Base-by-base conservation (phyloP, 495 filamentous ascomycete genomes). In the Parathielavia appendiculata region DNA sequence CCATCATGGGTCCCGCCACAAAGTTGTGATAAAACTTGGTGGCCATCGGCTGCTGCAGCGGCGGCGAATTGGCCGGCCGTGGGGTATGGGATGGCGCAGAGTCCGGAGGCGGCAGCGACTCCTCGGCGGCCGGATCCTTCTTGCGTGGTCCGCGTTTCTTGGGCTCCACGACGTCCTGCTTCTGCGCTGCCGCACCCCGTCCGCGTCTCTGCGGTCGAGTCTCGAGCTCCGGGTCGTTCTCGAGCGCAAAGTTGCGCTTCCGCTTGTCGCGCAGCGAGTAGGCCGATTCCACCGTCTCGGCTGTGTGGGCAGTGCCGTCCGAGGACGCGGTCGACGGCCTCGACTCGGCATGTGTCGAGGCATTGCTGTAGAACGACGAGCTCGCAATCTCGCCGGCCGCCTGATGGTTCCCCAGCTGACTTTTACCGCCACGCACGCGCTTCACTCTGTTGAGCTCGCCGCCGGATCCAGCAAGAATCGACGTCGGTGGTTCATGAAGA, bases 201-300 rank as follows among this genome's bases (percentile, higher is more conserved):
- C 51, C 43, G 11, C 67, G 63, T 41, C 66, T 61, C 20, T 62
- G 57, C 2, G 63, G 41, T 16, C 65, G 59, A 14, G 64, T n/a
- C 41, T 68, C 68, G 4, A 68, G 56, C 35, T 67, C 62, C 7
- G 68, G 66, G 40, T 72, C 71, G 54, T 73, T 73, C 51, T 71
- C 66, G 17, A 71, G 66, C 14, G 51, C 67, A 64, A 69, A 73
- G 44, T 69, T 73, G 40, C 71, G 68, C 56, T 65, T 71, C 8
- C 63, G 62, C 59, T 72, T 72, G 17, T 72, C 70, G 13, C 72
- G 71, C 22, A 75, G 62, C 1, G 69, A 71, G 51, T 75, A 75
- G 0, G 65, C 39, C 8, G 72, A 69, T 57, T 71, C 71, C 22
- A 38, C 54, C 1, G 70, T 71, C 40, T 69, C 67, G 4, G 57